A percentile compares a stretch with the other conserved stretches of the same genome.
Evolutionary conservation across 1,284 basidiomycete species (phyloP).

Genomic region (Psilocybe mexicana): DNA sequence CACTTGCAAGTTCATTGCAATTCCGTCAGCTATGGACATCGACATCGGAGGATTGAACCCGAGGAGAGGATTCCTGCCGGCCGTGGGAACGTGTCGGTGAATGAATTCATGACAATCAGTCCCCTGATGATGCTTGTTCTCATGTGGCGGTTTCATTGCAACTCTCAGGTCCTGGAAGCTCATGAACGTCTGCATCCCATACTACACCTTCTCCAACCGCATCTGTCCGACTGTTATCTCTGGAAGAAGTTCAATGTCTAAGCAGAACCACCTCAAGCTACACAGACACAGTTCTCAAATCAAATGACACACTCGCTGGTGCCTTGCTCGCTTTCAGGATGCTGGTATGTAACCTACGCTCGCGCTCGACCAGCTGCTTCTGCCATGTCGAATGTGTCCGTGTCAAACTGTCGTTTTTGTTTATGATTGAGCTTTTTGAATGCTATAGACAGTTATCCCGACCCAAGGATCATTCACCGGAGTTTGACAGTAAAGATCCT

Average conservation of each 20-base stretch:
- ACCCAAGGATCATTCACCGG: constrained; percentile 10
- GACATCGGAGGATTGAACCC: no score
- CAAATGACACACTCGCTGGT: background rate
- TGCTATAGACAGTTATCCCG: background rate
- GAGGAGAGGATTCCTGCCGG: background rate
- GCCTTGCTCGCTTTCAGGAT: background rate
- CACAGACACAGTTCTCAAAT: background rate
- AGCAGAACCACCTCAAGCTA: background rate
- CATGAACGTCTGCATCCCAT: background rate
- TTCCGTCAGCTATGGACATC: no score
- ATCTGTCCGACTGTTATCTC: background rate
- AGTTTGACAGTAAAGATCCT: constrained; percentile 17
- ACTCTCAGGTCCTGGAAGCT: constrained; percentile 11
- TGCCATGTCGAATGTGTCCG: constrained; percentile 7
- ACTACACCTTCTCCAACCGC: constrained; percentile 3
- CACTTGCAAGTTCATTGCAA: background rate
- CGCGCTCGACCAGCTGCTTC: background rate
- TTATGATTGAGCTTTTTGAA: constrained; percentile 8
- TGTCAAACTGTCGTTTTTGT: constrained; percentile 7
- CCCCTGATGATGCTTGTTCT: constrained; percentile 10
- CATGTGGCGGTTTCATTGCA: constrained; percentile 13
- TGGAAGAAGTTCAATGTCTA: background rate
- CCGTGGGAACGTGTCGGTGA: constrained; percentile 11
- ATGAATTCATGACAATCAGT: constrained; percentile 8
- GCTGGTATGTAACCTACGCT: background rate